phyloP scores from a whole-genome alignment of 192 early-diverging fungal species.

The Hyaloraphidium curvatum region DNA sequence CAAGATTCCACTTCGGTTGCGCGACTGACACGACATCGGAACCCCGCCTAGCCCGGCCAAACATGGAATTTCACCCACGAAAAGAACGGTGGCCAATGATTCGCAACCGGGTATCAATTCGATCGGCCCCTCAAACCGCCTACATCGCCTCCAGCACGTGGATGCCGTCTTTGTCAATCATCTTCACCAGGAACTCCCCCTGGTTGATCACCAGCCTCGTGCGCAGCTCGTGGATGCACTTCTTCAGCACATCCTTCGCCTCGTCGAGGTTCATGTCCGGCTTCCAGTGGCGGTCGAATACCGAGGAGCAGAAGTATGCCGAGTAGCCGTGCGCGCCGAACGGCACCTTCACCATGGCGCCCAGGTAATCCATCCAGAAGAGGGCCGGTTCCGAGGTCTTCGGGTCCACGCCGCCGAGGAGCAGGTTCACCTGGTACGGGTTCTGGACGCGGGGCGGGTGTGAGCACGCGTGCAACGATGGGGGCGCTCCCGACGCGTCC shows the following conservation, averaged over 20 bases:
- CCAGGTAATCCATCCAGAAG: slow-evolving; percentile 87
- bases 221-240: slow-evolving; percentile 69
- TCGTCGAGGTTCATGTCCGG: slow-evolving; percentile 64
- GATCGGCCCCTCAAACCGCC: too few relatives aligned
- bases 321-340: slow-evolving; percentile 86
- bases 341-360: slow-evolving; percentile 50
- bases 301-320: slow-evolving; percentile 71
- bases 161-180: slow-evolving; percentile 75
- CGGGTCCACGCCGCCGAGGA: slow-evolving; percentile 68
- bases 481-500: neutral
- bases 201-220: slow-evolving; percentile 69
- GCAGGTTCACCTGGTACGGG: slow-evolving; percentile 72
- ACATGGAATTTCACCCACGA: too few relatives aligned
- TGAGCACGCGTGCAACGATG: neutral
- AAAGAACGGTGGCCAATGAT: too few relatives aligned
- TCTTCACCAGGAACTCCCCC: slow-evolving; percentile 63
- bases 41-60: too few relatives aligned
- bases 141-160: slow-evolving; percentile 34
- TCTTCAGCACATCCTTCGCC: slow-evolving; percentile 57
- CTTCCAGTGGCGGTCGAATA: slow-evolving; percentile 83
- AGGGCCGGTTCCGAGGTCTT: slow-evolving; percentile 51
- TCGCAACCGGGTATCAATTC: too few relatives aligned
- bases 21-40: too few relatives aligned
- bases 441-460: slow-evolving; percentile 35
- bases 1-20: too few relatives aligned